These are phyloP conservation scores for Diplotaxis tenuifolia DNA, from an alignment of 345 rosid species.

Conservation along the genomic window DNA sequence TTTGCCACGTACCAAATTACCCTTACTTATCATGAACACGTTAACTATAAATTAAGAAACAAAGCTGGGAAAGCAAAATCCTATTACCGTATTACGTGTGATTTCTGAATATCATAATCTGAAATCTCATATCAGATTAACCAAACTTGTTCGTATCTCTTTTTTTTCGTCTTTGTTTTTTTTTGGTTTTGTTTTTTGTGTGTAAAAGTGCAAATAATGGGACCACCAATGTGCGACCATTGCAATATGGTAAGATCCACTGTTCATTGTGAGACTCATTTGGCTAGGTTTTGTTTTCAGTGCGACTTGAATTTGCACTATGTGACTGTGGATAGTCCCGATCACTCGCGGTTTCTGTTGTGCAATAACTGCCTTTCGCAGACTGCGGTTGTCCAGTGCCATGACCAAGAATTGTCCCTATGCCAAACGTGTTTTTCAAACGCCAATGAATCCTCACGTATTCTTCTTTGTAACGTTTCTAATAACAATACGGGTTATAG, in stretches of 20 bases:
- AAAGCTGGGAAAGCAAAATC: neutral
- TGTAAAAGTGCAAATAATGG: neutral
- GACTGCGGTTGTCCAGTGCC: neutral
- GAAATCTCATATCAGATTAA: neutral
- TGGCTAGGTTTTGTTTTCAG: slow-evolving; percentile 16
- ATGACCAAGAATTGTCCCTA: neutral
- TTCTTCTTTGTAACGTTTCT: neutral
- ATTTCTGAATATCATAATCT: neutral
- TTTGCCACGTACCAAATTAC: slow-evolving; percentile 9
- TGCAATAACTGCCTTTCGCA: neutral
- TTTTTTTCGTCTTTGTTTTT: too few species aligned
- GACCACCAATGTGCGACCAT: slow-evolving; percentile 10
- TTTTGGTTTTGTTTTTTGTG: neutral
- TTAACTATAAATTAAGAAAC: slow-evolving; percentile 12
- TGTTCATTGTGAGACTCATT: neutral
- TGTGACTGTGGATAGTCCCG: neutral
- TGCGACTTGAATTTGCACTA: slow-evolving; percentile 10
- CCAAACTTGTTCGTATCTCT: neutral
- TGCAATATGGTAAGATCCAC: neutral
- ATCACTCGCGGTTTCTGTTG: slow-evolving; percentile 4
- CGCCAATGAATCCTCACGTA: neutral
- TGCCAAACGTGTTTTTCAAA: slow-evolving; percentile 6
- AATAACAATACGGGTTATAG: neutral
- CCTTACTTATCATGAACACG: neutral
- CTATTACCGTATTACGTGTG: neutral